Percentiles rank a stretch among this genome's conserved stretches.
Conservation (phyloP, 2,329 filamentous ascomycete species). For the Alternaria sp. region DNA sequence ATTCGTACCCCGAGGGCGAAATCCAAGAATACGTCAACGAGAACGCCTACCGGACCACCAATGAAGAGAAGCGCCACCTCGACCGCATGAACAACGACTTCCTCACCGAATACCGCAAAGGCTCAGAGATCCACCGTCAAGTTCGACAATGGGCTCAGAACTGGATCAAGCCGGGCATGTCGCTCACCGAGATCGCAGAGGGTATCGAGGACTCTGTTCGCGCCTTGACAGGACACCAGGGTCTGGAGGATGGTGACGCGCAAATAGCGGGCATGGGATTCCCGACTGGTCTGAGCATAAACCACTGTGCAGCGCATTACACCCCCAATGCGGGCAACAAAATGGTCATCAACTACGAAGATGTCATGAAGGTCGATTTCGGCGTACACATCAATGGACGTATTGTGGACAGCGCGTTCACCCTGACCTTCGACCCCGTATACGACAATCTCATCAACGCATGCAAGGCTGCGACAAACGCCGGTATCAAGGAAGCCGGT, state of each 20-base stretch:
- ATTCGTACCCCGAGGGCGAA: constrained; percentile 77
- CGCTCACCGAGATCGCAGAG: constrained; percentile 80
- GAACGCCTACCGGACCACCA: constrained; percentile 79
- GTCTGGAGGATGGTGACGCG: constrained; percentile 78
- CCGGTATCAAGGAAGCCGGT: constrained; percentile 84
- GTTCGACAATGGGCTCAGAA: constrained; percentile 84
- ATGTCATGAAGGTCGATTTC: constrained; percentile 78
- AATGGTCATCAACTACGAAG: constrained; percentile 66
- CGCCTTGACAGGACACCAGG: constrained; percentile 76
- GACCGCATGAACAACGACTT: constrained; percentile 82
- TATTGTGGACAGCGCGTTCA: constrained; percentile 75
- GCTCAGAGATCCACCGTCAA: constrained; percentile 87
- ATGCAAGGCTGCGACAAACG: constrained; percentile 72
- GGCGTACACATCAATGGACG: constrained; percentile 73
- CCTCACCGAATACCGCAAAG: constrained; percentile 80
- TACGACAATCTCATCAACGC: constrained; percentile 72
- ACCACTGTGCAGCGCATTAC: constrained; percentile 86
- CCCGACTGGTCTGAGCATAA: constrained; percentile 81
- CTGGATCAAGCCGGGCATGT: constrained; percentile 80
- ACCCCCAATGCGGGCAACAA: constrained; percentile 89
- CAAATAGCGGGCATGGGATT: constrained; percentile 84
- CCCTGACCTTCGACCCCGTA: constrained; percentile 69
- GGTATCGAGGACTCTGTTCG: constrained; percentile 86
- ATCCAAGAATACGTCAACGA: constrained; percentile 79
- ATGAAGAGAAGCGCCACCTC: constrained; percentile 82